phyloP scores from a whole-genome alignment of 495 filamentous ascomycete species.

The Hyaloscypha variabilis region DNA sequence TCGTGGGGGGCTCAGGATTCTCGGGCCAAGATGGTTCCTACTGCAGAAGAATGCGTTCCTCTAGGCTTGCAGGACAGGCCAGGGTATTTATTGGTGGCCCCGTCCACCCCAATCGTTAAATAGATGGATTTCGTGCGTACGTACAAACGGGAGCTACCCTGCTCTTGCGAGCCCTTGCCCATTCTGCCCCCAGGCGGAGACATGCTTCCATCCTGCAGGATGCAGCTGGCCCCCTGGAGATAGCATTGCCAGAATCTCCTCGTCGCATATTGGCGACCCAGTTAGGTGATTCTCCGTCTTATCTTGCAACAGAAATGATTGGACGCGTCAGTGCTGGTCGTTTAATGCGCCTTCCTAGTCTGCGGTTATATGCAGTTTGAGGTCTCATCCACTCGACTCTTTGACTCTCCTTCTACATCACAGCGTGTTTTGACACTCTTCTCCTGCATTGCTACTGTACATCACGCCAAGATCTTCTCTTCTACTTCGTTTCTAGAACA shows the following conservation, averaged over 20 bases:
- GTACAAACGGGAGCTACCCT: too few species aligned
- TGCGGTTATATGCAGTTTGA: slow-evolving; percentile 2
- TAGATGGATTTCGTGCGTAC: too few species aligned
- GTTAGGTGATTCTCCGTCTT: neutral
- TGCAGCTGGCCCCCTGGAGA: neutral
- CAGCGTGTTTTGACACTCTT: neutral
- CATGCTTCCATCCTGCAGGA: neutral
- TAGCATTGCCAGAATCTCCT: neutral
- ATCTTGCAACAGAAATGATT: neutral
- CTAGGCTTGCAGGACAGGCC: too few species aligned
- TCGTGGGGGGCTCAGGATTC: neutral
- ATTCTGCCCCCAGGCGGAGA: neutral
- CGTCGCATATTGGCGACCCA: neutral
- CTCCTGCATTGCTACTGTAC: neutral
- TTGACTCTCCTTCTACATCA: slow-evolving; percentile 1
- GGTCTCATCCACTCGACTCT: neutral
- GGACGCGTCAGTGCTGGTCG: slow-evolving; percentile 1
- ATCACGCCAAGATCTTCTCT: neutral
- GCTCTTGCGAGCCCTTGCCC: neutral
- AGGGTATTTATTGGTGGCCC: too few species aligned
- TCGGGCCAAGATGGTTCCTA: too few species aligned
- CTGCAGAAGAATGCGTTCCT: too few species aligned
- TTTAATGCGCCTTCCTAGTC: slow-evolving; percentile 2
- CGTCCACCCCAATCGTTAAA: too few species aligned
- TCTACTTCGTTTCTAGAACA: neutral